Conservation (phyloP, 306 rosid genomes). For the Lablab purpureus region DNA sequence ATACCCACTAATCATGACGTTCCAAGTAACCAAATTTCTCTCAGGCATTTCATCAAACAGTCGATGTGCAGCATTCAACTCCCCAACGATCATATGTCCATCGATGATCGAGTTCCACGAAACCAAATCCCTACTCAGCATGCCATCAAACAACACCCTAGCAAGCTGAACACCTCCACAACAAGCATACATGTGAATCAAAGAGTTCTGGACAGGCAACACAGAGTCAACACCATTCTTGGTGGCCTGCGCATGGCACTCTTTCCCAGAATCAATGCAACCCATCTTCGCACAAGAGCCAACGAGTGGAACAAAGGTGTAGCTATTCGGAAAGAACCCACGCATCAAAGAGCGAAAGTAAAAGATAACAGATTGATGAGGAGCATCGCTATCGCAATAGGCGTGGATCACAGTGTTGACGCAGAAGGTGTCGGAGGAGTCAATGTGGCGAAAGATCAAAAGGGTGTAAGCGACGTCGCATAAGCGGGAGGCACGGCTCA, state of each 20-base stretch:
- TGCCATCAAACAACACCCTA: conserved; percentile 58
- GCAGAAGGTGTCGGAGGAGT: conserved; percentile 58
- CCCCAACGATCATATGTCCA: conserved; percentile 51
- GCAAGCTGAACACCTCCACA: conserved; percentile 58
- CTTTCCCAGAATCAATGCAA: conserved; percentile 55
- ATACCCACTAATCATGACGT: conserved; percentile 66
- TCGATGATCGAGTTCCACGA: conserved; percentile 75
- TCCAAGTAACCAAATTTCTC: conserved; percentile 73
- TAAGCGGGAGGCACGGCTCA: conserved; percentile 60
- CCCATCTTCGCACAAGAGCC: conserved; percentile 59
- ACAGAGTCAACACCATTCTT: conserved; percentile 66
- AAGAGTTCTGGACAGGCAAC: conserved; percentile 64
- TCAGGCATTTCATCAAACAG: conserved; percentile 71
- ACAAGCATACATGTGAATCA: conserved; percentile 69
- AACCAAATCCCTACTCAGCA: conserved; percentile 59
- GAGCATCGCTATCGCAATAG: conserved; percentile 53
- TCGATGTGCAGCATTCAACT: conserved; percentile 53
- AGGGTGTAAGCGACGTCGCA: conserved; percentile 56
- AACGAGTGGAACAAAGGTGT: conserved; percentile 67
- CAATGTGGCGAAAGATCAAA: conserved; percentile 52
- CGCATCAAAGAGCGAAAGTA: conserved; percentile 55
- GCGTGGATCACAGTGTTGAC: conserved; percentile 66
- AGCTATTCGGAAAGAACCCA: conserved; percentile 62
- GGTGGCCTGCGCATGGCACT: conserved; percentile 68
- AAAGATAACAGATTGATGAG: conserved; percentile 50